Percentiles rank a stretch among this genome's conserved stretches.
Evolutionary conservation across 2,329 filamentous ascomycete species (phyloP).

Genomic region (Fusarium acutatum): DNA sequence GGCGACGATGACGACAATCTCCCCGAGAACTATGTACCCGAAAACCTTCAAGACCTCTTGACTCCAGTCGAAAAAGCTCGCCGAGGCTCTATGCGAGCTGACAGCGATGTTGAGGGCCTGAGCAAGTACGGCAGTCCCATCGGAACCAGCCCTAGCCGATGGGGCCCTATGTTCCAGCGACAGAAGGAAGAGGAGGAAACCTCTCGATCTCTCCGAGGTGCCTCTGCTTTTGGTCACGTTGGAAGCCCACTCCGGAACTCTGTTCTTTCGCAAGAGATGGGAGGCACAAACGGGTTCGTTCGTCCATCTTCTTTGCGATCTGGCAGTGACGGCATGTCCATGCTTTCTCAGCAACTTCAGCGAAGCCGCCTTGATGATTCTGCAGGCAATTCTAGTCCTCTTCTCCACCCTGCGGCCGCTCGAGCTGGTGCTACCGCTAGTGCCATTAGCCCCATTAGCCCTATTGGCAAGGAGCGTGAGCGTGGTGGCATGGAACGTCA

Average conservation of each 20-base stretch:
- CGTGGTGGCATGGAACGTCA: slow-evolving; percentile 59
- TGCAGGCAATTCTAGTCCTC: slow-evolving; percentile 54
- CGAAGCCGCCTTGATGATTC: slow-evolving; percentile 64
- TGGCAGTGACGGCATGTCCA: slow-evolving; percentile 63
- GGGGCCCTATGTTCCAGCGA: slow-evolving; percentile 68
- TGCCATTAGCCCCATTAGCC: slow-evolving; percentile 49
- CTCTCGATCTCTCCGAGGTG: slow-evolving; percentile 47
- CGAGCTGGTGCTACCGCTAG: slow-evolving; percentile 49
- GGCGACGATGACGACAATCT: slow-evolving; percentile 74
- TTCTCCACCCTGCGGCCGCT: slow-evolving; percentile 60
- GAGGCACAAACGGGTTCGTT: slow-evolving; percentile 51
- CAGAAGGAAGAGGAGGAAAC: slow-evolving; percentile 67
- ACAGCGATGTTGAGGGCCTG: slow-evolving; percentile 61
- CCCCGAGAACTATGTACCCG: slow-evolving; percentile 73
- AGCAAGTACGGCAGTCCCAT: slow-evolving; percentile 70
- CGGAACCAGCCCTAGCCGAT: slow-evolving; percentile 67
- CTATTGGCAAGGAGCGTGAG: slow-evolving; percentile 53
- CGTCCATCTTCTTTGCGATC: slow-evolving; percentile 52
- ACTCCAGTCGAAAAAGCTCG: slow-evolving; percentile 74
- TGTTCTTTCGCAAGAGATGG: slow-evolving; percentile 64
- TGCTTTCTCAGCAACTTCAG: slow-evolving; percentile 69
- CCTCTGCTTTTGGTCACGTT: slow-evolving; percentile 71
- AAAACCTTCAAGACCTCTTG: slow-evolving; percentile 70
- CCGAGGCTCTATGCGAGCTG: slow-evolving; percentile 66
- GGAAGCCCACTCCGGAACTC: slow-evolving; percentile 72